These are phyloP conservation scores for Penicillium parvum DNA, from an alignment of 495 filamentous ascomycete genomes.

Conservation along the genomic window DNA sequence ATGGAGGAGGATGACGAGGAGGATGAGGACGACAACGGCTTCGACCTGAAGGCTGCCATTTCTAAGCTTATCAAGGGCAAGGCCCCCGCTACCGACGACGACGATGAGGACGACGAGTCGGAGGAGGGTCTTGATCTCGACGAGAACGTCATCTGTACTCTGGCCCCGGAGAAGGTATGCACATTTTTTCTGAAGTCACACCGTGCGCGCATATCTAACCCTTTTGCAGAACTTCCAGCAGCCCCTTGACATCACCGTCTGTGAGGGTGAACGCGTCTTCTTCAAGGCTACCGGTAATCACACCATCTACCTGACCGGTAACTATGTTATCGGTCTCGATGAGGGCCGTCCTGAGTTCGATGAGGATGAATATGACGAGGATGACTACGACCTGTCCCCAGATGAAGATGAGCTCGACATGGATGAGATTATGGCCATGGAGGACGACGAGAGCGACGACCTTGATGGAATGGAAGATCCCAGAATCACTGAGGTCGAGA, in stretches of 20 bases:
- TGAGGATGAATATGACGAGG: slow-evolving; percentile 60
- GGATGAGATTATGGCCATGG: slow-evolving; percentile 46
- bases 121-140: slow-evolving; percentile 68
- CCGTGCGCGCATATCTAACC: slow-evolving; percentile 6
- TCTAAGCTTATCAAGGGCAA: slow-evolving; percentile 73
- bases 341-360: slow-evolving; percentile 48
- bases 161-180: slow-evolving; percentile 78
- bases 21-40: slow-evolving; percentile 55
- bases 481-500: slow-evolving; percentile 78
- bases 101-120: slow-evolving; percentile 58
- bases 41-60: slow-evolving; percentile 57
- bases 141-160: slow-evolving; percentile 87
- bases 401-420: slow-evolving; percentile 63
- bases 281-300: slow-evolving; percentile 91
- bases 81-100: slow-evolving; percentile 65
- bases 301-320: slow-evolving; percentile 86
- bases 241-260: slow-evolving; percentile 84
- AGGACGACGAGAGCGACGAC: slow-evolving; percentile 77
- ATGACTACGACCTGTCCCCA: slow-evolving; percentile 77
- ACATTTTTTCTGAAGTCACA: neutral
- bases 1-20: slow-evolving; percentile 61
- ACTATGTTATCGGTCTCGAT: slow-evolving; percentile 71
- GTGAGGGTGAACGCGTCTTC: slow-evolving; percentile 79
- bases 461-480: slow-evolving; percentile 75
- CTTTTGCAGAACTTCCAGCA: slow-evolving; percentile 79